Evolutionary conservation across 768 basidiomycete genomes (phyloP).

Genomic region (Auricularia auricula-judae): DNA sequence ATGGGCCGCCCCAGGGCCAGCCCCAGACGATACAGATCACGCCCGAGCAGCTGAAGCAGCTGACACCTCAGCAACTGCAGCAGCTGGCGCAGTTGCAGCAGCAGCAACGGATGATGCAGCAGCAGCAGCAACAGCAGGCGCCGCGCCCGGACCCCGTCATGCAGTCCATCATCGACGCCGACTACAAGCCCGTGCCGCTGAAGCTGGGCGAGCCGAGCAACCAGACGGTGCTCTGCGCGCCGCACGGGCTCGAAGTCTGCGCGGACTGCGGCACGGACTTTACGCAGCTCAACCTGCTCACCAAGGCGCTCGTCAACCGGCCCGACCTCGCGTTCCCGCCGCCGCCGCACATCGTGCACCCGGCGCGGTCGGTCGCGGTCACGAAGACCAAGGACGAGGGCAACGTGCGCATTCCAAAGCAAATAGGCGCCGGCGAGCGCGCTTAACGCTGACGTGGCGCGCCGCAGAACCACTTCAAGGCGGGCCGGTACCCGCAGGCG

Average conservation of each 20-base stretch:
- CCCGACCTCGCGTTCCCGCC: slow-evolving; percentile 61
- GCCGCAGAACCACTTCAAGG: slow-evolving; percentile 64
- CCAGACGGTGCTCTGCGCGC: slow-evolving; percentile 46
- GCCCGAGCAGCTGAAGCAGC: not conserved
- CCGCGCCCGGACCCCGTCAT: slow-evolving; percentile 58
- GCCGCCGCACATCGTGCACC: slow-evolving; percentile 68
- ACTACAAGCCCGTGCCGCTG: slow-evolving; percentile 49
- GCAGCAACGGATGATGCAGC: slow-evolving; percentile 22
- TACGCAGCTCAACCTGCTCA: slow-evolving; percentile 61
- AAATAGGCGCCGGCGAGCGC: not conserved
- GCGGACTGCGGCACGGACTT: slow-evolving; percentile 65
- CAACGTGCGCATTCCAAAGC: slow-evolving; percentile 49
- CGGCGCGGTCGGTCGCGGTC: slow-evolving; percentile 62
- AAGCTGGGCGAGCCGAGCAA: slow-evolving; percentile 42
- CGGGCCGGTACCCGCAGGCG: slow-evolving; percentile 55
- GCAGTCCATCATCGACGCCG: slow-evolving; percentile 68
- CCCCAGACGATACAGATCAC: not conserved
- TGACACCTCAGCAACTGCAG: not conserved
- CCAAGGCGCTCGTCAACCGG: slow-evolving; percentile 56
- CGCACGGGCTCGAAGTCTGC: slow-evolving; percentile 67
- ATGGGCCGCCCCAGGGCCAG: not conserved
- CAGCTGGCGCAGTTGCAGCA: not conserved
- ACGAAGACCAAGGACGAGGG: slow-evolving; percentile 85
- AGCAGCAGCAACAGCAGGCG: slow-evolving; percentile 25
- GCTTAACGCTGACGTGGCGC: slow-evolving; percentile 1